Percentiles rank a stretch among this genome's conserved stretches.
These are phyloP conservation scores for Fusarium sp. DNA, from an alignment of 2,329 filamentous ascomycete genomes.

Conservation along the genomic window DNA sequence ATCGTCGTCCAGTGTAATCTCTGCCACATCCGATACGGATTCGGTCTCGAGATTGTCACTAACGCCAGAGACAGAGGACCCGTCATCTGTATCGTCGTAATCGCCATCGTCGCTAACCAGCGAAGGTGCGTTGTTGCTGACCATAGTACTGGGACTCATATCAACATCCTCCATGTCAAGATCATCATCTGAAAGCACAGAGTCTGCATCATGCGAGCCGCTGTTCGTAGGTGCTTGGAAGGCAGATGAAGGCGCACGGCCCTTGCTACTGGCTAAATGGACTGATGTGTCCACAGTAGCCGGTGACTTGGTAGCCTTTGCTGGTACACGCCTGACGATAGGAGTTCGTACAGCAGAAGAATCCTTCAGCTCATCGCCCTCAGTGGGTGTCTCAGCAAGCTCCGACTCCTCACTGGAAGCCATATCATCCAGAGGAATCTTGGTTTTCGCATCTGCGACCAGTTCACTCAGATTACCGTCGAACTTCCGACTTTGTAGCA, in stretches of 20 bases:
- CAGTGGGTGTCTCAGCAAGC: constrained; percentile 43
- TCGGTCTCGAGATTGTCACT: constrained; percentile 71
- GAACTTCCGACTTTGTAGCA: constrained; percentile 73
- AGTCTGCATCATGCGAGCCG: constrained; percentile 36
- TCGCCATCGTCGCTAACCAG: constrained; percentile 85
- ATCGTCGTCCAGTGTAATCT: constrained; percentile 72
- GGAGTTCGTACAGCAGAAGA: constrained; percentile 51
- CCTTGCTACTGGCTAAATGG: constrained; percentile 71
- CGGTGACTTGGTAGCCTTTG: constrained; percentile 68
- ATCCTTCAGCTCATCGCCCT: constrained; percentile 24
- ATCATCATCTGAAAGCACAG: constrained; percentile 59
- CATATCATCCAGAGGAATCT: constrained; percentile 63
- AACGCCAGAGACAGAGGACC: constrained; percentile 70
- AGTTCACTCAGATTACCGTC: constrained; percentile 69
- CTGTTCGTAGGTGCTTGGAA: constrained; percentile 55
- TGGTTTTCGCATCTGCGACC: constrained; percentile 71
- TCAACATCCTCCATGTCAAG: constrained; percentile 70
- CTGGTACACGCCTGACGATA: constrained; percentile 70
- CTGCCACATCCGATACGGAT: constrained; percentile 70
- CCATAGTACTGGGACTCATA: constrained; percentile 75
- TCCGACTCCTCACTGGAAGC: constrained; percentile 69
- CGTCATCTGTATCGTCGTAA: constrained; percentile 78
- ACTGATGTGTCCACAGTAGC: constrained; percentile 55
- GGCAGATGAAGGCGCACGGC: constrained; percentile 57
- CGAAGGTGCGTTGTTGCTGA: constrained; percentile 82